A percentile compares a stretch with the other conserved stretches of the same genome.
These are phyloP conservation scores for Tulasnella sp. DNA, from an alignment of 768 basidiomycete species.

Conservation along the genomic window DNA sequence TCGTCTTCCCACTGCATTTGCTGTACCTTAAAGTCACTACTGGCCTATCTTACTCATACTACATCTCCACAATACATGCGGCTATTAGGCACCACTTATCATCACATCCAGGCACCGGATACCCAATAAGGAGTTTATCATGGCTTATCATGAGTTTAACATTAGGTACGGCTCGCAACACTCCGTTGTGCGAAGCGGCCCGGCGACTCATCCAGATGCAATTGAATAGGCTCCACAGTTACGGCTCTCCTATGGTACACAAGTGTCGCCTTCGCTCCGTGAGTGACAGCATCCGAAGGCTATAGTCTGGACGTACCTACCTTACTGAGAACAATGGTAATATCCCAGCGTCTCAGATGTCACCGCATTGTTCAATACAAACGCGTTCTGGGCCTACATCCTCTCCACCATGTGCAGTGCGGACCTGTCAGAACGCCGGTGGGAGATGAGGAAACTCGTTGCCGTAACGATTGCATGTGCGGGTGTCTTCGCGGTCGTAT, in stretches of 20 bases:
- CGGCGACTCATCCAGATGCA: constrained; percentile 32
- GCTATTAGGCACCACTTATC: constrained; percentile 36
- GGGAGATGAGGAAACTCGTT: constrained; percentile 52
- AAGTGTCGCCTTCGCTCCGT: constrained; percentile 62
- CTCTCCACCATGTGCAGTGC: constrained; percentile 44
- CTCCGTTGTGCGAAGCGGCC: constrained; percentile 6
- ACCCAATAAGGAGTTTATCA: constrained; percentile 11
- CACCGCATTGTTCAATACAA: constrained; percentile 76
- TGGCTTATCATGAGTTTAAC: not conserved
- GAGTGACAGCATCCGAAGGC: constrained; percentile 27
- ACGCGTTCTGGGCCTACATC: constrained; percentile 84
- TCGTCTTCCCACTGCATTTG: constrained; percentile 79
- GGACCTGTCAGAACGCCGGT: constrained; percentile 25
- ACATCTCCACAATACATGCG: constrained; percentile 41
- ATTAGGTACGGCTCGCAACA: not conserved
- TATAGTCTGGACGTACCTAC: no score
- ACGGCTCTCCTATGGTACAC: constrained; percentile 69
- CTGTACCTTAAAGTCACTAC: constrained; percentile 47
- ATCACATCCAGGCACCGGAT: constrained; percentile 17
- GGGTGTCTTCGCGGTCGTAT: constrained; percentile 73
- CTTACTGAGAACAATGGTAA: no score
- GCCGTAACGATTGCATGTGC: constrained; percentile 72
- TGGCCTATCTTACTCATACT: constrained; percentile 36
- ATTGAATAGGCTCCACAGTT: constrained; percentile 46
- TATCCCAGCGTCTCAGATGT: constrained; percentile 67